Conservation (phyloP, 495 filamentous ascomycete species). For the Lasiosphaeris hirsuta region DNA sequence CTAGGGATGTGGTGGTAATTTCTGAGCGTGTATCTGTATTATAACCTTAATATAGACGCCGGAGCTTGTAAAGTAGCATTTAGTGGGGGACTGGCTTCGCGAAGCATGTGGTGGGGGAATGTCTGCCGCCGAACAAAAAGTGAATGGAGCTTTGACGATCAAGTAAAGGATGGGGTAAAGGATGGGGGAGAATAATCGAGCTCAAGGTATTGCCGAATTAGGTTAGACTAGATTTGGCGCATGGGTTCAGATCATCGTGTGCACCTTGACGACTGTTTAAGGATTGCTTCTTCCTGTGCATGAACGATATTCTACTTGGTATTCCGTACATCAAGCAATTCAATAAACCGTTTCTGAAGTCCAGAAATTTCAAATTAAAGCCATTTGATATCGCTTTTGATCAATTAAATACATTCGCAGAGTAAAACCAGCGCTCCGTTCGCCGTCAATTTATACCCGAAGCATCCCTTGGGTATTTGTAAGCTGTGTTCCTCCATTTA, state of each 20-base stretch:
- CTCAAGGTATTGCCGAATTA: background rate
- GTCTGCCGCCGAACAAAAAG: background rate
- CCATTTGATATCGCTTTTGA: background rate
- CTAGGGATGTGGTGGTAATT: background rate
- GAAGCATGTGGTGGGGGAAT: background rate
- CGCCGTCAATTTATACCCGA: background rate
- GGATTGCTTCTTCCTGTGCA: background rate
- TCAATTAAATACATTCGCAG: background rate
- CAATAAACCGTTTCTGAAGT: background rate
- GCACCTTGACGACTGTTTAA: conserved; percentile 1
- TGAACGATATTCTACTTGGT: no score
- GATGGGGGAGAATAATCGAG: background rate
- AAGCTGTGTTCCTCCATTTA: background rate
- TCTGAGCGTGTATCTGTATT: background rate
- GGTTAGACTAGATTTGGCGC: background rate
- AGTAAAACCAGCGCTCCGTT: background rate
- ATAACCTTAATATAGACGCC: no score
- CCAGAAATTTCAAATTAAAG: background rate
- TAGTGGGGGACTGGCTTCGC: background rate
- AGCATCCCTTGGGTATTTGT: background rate
- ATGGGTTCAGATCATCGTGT: background rate
- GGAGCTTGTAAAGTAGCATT: background rate
- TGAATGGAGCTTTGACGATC: background rate
- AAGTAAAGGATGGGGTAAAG: background rate
- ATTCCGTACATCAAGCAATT: no score